Evolutionary conservation across 2,329 filamentous ascomycete species (phyloP), one percentile per base, ranked within the genome.

Genomic region (Mollisia scopiformis): DNA sequence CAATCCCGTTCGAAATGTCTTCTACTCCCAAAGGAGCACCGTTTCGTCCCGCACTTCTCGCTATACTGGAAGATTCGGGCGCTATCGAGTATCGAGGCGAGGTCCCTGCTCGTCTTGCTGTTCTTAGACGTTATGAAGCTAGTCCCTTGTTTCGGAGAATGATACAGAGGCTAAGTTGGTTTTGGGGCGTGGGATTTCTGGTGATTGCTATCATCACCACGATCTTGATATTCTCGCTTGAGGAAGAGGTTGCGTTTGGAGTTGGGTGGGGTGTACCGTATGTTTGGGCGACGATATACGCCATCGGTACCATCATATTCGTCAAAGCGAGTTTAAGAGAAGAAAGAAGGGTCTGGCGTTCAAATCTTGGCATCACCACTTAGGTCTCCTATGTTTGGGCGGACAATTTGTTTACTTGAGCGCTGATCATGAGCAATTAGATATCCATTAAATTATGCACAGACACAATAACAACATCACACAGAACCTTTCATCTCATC

Each of bases 111-210:
- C 19, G 60, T 14, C 25, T 46, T 16, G 47, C 57, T 8, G 30
- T 58, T 16, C 51, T 62, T 28, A 55, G 33, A 16, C 37, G 60
- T 33, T 62, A 59, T 51, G 57, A 62, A 33, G 19, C 56, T 4
- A 59, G 50, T 28, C 50, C 56, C 2, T 21, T 51, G 19, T 62
- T 63, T 19, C 19, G 58, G 27, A 30, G 30, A 11, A 63, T 61
- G 57, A 33, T 63, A 10, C 11, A 57, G 54, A 25, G 35, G 6
- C 28, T 63, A 4, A 61, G 25, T 7, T 61, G 52, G 57, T 61
- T 51, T 57, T 69, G 78, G 77, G 60, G 60, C 16, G 7, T 57
- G 27, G 57, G 56, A 3, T 39, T 62, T 10, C 11, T 62, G 4
- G 23, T 43, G 14, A 62, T 59, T 16, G 56, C 60, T 11, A 59